These are phyloP conservation scores for Microdochium bolleyi DNA, from an alignment of 2,329 filamentous ascomycete genomes.

Conservation along the genomic window DNA sequence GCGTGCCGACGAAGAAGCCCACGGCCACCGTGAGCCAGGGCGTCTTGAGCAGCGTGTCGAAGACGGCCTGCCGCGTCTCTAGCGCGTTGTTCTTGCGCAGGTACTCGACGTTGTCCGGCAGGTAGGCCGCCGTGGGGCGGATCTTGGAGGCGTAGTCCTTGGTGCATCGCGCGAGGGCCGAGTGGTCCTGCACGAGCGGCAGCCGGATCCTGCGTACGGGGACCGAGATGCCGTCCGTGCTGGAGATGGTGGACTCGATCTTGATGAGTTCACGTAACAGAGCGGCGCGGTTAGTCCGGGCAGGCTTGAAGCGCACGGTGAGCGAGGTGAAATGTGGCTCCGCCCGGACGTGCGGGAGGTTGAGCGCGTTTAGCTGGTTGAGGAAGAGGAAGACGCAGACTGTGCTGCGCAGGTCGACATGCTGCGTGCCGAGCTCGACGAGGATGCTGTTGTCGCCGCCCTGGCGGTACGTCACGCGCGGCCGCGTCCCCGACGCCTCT, in stretches of 20 bases:
- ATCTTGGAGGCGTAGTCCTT: conserved; percentile 55
- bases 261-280: conserved; percentile 2
- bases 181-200: conserved; percentile 29
- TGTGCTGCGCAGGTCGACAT: conserved; percentile 8
- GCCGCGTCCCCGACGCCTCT: conserved; percentile 1
- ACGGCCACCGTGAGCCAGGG: conserved; percentile 22
- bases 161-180: conserved; percentile 38
- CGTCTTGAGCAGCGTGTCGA: conserved; percentile 21
- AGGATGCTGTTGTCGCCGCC: conserved; percentile 10
- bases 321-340: conserved; percentile 2
- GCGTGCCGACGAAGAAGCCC: conserved; percentile 27
- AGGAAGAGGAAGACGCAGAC: conserved; percentile 4
- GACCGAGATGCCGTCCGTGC: conserved; percentile 8
- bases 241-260: conserved; percentile 8
- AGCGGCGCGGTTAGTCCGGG: conserved; percentile 5
- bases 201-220: conserved; percentile 21
- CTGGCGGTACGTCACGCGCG: conserved; percentile 6
- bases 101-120: conserved; percentile 55
- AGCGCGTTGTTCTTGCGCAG: conserved; percentile 28
- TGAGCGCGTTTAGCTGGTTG: conserved; percentile 3
- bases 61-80: conserved; percentile 18
- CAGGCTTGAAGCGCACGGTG: not conserved
- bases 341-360: not conserved
- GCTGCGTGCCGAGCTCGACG: conserved; percentile 6
- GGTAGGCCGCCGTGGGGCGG: conserved; percentile 50